Conservation (phyloP, 2,329 filamentous ascomycete genomes). For the Elsinoe ampelina region DNA sequence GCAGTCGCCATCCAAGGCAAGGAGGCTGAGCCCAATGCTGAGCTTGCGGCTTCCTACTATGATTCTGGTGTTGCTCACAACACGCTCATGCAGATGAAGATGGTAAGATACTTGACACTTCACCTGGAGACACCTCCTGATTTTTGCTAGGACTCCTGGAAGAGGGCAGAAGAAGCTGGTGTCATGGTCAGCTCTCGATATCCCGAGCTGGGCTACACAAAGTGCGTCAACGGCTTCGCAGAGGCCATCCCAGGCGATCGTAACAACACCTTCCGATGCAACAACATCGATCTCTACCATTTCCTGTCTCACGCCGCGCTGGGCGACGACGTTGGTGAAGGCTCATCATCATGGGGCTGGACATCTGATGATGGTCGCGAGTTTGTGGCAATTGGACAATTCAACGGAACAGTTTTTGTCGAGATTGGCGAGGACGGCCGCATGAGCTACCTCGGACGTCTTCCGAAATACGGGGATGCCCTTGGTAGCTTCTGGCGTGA, state of each 20-base stretch:
- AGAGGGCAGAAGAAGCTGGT: background rate
- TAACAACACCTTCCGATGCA: conserved; percentile 25
- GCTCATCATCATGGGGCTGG: conserved; percentile 47
- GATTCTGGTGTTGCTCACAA: background rate
- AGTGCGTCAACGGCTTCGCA: background rate
- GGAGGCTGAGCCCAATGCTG: conserved; percentile 6
- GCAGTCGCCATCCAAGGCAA: background rate
- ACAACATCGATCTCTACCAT: conserved; percentile 46
- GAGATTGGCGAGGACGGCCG: conserved; percentile 44
- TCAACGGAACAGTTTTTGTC: conserved; percentile 46
- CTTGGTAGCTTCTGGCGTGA: conserved; percentile 44
- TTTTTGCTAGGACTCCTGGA: background rate
- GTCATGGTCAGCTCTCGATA: conserved; percentile 4
- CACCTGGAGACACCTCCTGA: background rate
- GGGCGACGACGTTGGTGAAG: conserved; percentile 37
- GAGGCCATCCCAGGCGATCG: background rate
- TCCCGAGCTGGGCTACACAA: conserved; percentile 2
- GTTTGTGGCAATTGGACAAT: conserved; percentile 46
- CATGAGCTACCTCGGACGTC: conserved; percentile 44
- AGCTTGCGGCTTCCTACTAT: background rate
- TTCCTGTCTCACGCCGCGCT: conserved; percentile 47
- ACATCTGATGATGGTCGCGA: conserved; percentile 44
- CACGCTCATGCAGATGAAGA: background rate
- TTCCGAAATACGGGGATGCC: conserved; percentile 38
- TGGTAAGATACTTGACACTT: background rate